Evolutionary conservation across 768 basidiomycete species (phyloP).

Genomic region (Pholiota molesta): DNA sequence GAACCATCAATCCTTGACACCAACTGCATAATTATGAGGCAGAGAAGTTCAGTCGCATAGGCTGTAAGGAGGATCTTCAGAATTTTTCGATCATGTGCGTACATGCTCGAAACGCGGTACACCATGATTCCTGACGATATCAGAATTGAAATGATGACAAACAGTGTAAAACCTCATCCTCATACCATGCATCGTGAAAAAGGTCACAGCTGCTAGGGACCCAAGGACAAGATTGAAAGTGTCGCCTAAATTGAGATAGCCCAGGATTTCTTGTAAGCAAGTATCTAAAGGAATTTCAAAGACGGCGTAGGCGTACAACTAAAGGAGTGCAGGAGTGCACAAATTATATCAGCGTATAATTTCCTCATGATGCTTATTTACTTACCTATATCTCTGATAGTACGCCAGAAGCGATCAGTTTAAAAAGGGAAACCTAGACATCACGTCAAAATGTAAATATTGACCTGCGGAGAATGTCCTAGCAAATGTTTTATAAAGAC

Average conservation of each 20-base stretch:
- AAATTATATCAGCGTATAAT: too few relatives aligned
- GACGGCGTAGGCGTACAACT: too few relatives aligned
- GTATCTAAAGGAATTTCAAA: too few relatives aligned
- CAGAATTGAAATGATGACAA: neutral
- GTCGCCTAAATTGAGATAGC: too few relatives aligned
- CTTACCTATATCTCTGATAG: too few relatives aligned
- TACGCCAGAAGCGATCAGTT: neutral
- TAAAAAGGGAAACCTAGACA: too few relatives aligned
- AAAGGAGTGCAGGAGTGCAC: too few relatives aligned
- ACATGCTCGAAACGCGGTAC: conserved; percentile 22
- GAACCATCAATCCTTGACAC: neutral
- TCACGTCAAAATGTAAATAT: neutral
- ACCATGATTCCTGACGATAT: conserved; percentile 17
- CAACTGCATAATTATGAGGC: conserved; percentile 2
- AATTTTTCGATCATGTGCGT: conserved; percentile 11
- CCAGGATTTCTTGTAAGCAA: too few relatives aligned
- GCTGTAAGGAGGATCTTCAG: conserved; percentile 6
- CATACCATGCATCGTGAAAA: conserved; percentile 11
- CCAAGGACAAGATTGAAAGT: too few relatives aligned
- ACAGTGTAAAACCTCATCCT: neutral
- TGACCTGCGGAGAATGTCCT: neutral
- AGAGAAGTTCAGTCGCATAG: conserved; percentile 3
- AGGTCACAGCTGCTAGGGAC: neutral
- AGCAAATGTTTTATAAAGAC: neutral
- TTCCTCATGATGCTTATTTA: too few relatives aligned